Evolutionary conservation across 2,329 filamentous ascomycete species (phyloP).

Genomic region (Incumbomyces lentus): DNA sequence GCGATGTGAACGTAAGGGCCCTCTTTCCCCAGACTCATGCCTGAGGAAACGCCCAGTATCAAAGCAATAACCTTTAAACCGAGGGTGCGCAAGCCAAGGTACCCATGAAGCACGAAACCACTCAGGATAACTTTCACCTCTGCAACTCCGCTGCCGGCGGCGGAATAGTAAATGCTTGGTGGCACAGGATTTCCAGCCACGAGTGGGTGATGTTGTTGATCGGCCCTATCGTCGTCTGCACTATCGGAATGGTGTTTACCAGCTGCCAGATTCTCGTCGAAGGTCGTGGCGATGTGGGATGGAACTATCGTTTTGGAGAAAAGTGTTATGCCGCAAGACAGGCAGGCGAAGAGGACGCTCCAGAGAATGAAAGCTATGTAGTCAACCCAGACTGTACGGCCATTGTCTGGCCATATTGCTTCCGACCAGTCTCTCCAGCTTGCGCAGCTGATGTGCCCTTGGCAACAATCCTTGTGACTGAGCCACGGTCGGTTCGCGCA

Average conservation of each 20-base stretch:
- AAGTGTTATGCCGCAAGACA: slow-evolving; percentile 70
- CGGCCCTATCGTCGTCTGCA: slow-evolving; percentile 34
- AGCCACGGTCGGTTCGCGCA: slow-evolving; percentile 63
- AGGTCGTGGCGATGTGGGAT: slow-evolving; percentile 65
- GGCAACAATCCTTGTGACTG: slow-evolving; percentile 59
- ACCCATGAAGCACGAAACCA: slow-evolving; percentile 92
- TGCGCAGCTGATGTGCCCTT: slow-evolving; percentile 43
- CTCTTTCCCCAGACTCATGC: slow-evolving; percentile 88
- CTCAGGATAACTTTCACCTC: slow-evolving; percentile 98
- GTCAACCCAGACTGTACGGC: slow-evolving; percentile 54
- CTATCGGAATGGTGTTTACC: slow-evolving; percentile 26
- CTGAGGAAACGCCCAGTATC: slow-evolving; percentile 81
- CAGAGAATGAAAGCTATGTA: slow-evolving; percentile 65
- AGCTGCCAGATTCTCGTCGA: slow-evolving; percentile 87
- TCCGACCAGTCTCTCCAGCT: slow-evolving; percentile 58
- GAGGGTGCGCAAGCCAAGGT: slow-evolving; percentile 78
- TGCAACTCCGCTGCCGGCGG: slow-evolving; percentile 88
- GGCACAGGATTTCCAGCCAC: slow-evolving; percentile 24
- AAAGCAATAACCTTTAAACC: slow-evolving; percentile 74
- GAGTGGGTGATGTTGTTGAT: slow-evolving; percentile 33
- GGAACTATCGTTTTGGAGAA: slow-evolving; percentile 91
- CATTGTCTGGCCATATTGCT: slow-evolving; percentile 43
- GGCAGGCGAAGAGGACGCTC: slow-evolving; percentile 58
- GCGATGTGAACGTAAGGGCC: slow-evolving; percentile 96
- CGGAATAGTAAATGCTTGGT: slow-evolving; percentile 70